Evolutionary conservation across 257 asterid species (phyloP).

Genomic region (Paulownia fortunei): DNA sequence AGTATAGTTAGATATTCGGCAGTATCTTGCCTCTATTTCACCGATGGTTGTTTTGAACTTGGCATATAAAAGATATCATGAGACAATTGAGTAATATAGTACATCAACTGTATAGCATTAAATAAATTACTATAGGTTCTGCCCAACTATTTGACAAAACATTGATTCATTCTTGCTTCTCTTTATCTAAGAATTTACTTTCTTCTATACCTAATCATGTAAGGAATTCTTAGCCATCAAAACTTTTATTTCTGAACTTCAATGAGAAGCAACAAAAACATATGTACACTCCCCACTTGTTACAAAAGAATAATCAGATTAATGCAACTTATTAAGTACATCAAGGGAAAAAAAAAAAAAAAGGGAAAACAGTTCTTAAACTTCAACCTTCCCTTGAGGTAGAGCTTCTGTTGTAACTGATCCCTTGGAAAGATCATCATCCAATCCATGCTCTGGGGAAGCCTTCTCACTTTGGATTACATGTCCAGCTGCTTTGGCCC

Average conservation of each 20-base stretch:
- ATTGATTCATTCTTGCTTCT: background rate
- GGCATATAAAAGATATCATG: background rate
- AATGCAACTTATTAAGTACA: slow-evolving; percentile 40
- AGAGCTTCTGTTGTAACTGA: slow-evolving; percentile 35
- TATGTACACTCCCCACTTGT: slow-evolving; percentile 26
- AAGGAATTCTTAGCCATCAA: background rate
- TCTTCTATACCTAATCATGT: background rate
- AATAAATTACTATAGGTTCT: background rate
- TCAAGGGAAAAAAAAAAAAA: background rate
- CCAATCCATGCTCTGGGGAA: slow-evolving; percentile 54
- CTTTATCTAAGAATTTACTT: background rate
- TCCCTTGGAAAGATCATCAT: slow-evolving; percentile 40
- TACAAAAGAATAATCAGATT: slow-evolving; percentile 41
- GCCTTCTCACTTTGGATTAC: slow-evolving; percentile 50
- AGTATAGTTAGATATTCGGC: background rate
- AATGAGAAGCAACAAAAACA: background rate
- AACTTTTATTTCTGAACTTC: slow-evolving; percentile 6
- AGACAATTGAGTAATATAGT: background rate
- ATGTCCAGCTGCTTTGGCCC: slow-evolving; percentile 88
- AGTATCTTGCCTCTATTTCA: background rate
- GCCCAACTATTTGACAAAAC: background rate
- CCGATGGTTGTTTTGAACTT: background rate
- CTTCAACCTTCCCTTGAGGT: slow-evolving; percentile 42
- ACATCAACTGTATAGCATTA: background rate
- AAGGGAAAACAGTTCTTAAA: slow-evolving; percentile 19